Percentiles rank a stretch among this genome's conserved stretches.
Evolutionary conservation across 2,329 filamentous ascomycete genomes (phyloP).

Genomic region (Pestalotiopsis sp.): DNA sequence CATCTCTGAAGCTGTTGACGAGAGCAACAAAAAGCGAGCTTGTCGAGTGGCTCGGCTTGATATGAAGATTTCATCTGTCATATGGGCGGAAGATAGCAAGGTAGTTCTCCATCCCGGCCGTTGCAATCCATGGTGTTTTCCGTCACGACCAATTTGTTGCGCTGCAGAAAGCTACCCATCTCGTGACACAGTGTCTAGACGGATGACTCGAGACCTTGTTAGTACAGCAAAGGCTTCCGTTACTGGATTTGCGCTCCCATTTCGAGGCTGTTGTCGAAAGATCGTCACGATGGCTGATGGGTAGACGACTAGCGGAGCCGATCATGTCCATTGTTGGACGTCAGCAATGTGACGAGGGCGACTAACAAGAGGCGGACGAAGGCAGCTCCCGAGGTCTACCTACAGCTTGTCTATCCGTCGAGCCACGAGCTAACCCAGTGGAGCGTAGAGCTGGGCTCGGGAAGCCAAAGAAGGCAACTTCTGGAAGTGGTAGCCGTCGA

Average conservation of each 20-base stretch:
- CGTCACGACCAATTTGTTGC: not conserved
- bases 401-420: not conserved
- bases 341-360: conserved; percentile 23
- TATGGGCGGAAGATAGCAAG: not conserved
- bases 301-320: not conserved
- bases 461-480: not conserved
- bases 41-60: not conserved
- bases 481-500: not conserved
- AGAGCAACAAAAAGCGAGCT: conserved; percentile 1
- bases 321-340: conserved; percentile 18
- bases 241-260: not conserved
- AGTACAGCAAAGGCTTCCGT: not conserved
- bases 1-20: not conserved
- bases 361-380: conserved; percentile 29
- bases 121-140: not conserved
- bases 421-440: conserved; percentile 11
- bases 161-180: not conserved
- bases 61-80: not conserved
- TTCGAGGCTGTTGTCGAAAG: not conserved
- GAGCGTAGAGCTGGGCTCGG: conserved; percentile 23
- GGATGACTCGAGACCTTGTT: not conserved
- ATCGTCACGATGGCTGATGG: not conserved
- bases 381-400: conserved; percentile 30
- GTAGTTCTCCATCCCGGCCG: not conserved
- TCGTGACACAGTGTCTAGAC: not conserved